phyloP scores from a whole-genome alignment of 1,284 basidiomycete species.

The Trichosporon sp. region DNA sequence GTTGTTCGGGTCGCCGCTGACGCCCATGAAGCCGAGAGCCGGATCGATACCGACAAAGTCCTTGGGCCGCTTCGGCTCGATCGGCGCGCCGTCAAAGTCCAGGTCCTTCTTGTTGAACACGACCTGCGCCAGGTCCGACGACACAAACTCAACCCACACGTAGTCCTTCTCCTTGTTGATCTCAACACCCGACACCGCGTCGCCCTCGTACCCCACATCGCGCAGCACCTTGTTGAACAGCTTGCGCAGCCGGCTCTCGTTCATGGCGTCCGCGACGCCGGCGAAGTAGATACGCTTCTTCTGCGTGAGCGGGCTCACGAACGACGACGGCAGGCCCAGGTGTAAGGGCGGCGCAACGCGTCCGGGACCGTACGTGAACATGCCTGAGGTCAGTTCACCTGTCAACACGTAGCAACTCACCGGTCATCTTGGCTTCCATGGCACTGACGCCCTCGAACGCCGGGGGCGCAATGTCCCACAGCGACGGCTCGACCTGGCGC shows the following conservation, averaged over 20 bases:
- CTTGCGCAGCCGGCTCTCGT: constrained; percentile 78
- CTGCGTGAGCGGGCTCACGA: constrained; percentile 78
- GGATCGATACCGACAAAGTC: constrained; percentile 67
- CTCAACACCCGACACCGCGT: constrained; percentile 85
- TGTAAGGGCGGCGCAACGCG: constrained; percentile 44
- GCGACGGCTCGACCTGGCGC: constrained; percentile 76
- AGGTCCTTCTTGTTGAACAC: constrained; percentile 68
- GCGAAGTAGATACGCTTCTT: constrained; percentile 93
- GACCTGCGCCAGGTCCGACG: constrained; percentile 74
- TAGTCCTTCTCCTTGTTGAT: constrained; percentile 98
- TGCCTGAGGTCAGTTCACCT: constrained; percentile 28
- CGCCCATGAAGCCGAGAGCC: constrained; percentile 82
- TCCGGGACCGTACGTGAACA: constrained; percentile 46
- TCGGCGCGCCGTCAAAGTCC: constrained; percentile 82
- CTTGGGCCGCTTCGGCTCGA: constrained; percentile 70
- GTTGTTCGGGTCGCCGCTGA: constrained; percentile 93
- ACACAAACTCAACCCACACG: constrained; percentile 97
- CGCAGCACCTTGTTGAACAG: constrained; percentile 80
- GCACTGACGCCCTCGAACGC: constrained; percentile 94
- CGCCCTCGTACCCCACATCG: constrained; percentile 37
- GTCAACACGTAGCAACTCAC: constrained; percentile 54
- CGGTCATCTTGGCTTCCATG: constrained; percentile 94
- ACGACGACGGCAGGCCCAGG: constrained; percentile 33
- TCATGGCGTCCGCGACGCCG: constrained; percentile 86
- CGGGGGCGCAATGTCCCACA: constrained; percentile 93